phyloP scores from a whole-genome alignment of 225 moss, liverwort and hornwort genomes.

The Marchantia paleacea region DNA sequence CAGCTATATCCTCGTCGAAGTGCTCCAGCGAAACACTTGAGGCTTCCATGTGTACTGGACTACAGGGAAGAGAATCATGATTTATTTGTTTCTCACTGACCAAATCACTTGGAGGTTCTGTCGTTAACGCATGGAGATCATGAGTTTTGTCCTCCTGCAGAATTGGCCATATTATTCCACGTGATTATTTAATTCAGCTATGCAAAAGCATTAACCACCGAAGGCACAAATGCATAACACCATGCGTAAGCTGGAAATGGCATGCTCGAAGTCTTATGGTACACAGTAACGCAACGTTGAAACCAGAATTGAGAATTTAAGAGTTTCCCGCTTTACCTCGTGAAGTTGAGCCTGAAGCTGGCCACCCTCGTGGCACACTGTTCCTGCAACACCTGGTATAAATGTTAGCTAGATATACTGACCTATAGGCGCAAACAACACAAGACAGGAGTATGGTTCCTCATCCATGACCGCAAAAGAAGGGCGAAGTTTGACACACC shows the following conservation, averaged over 20 bases:
- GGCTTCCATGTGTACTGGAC: neutral
- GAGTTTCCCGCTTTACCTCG: slow-evolving; percentile 1
- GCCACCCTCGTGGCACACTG: slow-evolving; percentile 5
- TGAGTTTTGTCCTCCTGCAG: slow-evolving; percentile 7
- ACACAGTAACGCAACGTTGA: neutral
- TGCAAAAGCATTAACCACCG: too few species aligned
- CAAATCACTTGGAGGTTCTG: slow-evolving; percentile 2
- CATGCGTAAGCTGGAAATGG: neutral
- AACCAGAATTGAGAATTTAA: neutral
- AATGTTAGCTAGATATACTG: neutral
- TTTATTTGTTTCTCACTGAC: slow-evolving; percentile 13
- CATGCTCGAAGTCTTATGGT: neutral
- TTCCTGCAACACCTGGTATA: slow-evolving; percentile 5
- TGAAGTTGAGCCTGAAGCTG: slow-evolving; percentile 12
- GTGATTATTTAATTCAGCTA: neutral
- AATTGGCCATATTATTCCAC: neutral
- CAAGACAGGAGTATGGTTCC: neutral
- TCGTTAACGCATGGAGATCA: neutral
- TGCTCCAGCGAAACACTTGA: slow-evolving; percentile 18
- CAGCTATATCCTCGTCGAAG: neutral
- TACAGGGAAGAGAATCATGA: neutral
- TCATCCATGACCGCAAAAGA: too few species aligned
- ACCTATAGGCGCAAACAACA: neutral
- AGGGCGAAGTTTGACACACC: too few species aligned
- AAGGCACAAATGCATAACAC: too few species aligned